Base-by-base conservation (phyloP, 192 early-diverging fungal species). In the Podochytrium sp. region DNA sequence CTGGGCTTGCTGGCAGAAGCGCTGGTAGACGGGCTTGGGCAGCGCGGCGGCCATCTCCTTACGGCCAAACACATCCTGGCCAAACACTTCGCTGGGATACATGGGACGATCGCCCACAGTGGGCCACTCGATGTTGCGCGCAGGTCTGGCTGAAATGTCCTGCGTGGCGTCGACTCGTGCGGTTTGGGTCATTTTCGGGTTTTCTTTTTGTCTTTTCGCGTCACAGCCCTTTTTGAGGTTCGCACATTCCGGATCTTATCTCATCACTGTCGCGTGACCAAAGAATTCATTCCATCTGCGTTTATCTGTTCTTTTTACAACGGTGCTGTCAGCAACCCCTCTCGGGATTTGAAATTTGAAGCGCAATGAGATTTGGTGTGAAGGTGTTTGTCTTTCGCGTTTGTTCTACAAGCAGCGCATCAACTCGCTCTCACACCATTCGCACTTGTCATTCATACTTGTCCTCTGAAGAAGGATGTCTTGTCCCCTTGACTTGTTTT, bases 21-120 rank as follows among this genome's bases (percentile, higher is more conserved):
- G 91, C 58, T 89, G 87, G 80, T 91, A 98, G 69, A 97, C 90
- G 37, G 96, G 94, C 87, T 99, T 99, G 78, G 97, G 97, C 37
- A 99, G 86, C 39, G 91, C 87, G 75, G 90, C 87, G 78, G 92
- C 86, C 83, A 99, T 93, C 69, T 90, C 86, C 89, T 94, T 93
- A 41, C 95, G 84, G 51, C 91, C 91, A 80, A 99, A 99, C 50
- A 99, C 97, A 65, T 96, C 95, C 83, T 91, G 81, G 63, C 92
- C 94, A 79, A 87, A 99, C 77, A 98, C 88, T 79, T 96, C 95
- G 12, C 95, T 95, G 59, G 92, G 86, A 76, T 90, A 95, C 71
- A 85, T 69, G 35, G 86, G 86, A 63, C 84, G 87, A 71, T 92
- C 92, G 70, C 91, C 88, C 58, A 83, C 80, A 75, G 83, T 78